Conservation (phyloP, 2,329 filamentous ascomycete genomes). For the Amauroascus verrucosus region DNA sequence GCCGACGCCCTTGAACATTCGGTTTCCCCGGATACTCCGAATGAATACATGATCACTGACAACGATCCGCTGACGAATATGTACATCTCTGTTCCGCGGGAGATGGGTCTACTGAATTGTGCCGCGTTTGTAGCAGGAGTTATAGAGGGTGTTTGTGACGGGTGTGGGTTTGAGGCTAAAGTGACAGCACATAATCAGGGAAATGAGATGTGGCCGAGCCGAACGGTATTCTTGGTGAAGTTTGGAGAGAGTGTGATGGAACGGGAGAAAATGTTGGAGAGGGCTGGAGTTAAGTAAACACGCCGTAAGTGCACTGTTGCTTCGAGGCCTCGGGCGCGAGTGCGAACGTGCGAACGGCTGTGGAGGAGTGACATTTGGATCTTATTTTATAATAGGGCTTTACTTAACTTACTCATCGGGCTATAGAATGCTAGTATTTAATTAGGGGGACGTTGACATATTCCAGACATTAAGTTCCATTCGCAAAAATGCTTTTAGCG, state of each 20-base stretch:
- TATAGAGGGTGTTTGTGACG: conserved; percentile 91
- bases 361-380: not conserved
- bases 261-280: conserved; percentile 70
- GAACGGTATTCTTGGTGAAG: conserved; percentile 91
- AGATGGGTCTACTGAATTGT: conserved; percentile 95
- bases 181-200: conserved; percentile 76
- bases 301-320: too few relatives aligned
- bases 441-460: not conserved
- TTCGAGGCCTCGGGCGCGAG: not conserved
- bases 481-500: too few relatives aligned
- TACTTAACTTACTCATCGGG: not conserved
- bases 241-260: conserved; percentile 88
- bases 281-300: conserved; percentile 42
- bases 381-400: not conserved
- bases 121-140: conserved; percentile 92
- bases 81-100: conserved; percentile 83
- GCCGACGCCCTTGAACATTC: conserved; percentile 90
- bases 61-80: conserved; percentile 94
- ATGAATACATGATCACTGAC: conserved; percentile 98
- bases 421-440: not conserved
- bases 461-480: not conserved
- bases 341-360: not conserved
- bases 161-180: conserved; percentile 74
- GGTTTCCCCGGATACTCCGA: conserved; percentile 66
- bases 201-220: conserved; percentile 82